Evolutionary conservation across 2,329 filamentous ascomycete species (phyloP).

Genomic region (Lomentospora prolificans): DNA sequence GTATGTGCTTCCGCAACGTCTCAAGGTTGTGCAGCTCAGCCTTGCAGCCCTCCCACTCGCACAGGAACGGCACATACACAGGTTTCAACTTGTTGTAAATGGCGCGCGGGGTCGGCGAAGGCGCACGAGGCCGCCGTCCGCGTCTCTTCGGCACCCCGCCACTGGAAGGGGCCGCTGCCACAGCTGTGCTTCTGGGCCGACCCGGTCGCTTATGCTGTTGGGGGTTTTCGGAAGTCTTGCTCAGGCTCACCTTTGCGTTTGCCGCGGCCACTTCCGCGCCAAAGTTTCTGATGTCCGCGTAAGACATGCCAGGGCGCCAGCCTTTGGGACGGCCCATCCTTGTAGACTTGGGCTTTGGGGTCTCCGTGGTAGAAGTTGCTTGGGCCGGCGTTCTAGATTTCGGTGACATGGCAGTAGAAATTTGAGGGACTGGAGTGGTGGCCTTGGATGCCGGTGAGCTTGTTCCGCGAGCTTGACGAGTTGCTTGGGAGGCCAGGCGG

Average conservation of each 20-base stretch:
- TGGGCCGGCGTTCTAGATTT: background rate
- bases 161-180: background rate
- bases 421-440: background rate
- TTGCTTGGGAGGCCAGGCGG: background rate
- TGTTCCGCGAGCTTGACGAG: background rate
- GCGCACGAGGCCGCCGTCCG: background rate
- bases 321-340: conserved; percentile 37
- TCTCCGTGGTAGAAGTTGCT: background rate
- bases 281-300: conserved; percentile 14
- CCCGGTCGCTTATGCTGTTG: background rate
- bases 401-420: background rate
- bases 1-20: conserved; percentile 45
- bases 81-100: conserved; percentile 32
- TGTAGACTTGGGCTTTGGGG: background rate
- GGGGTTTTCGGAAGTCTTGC: background rate
- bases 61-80: conserved; percentile 41
- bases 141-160: background rate
- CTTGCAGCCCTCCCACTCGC: conserved; percentile 49
- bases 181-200: background rate
- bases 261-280: conserved; percentile 3
- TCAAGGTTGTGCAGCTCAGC: conserved; percentile 54
- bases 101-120: conserved; percentile 26
- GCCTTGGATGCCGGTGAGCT: background rate
- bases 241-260: background rate
- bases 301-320: conserved; percentile 24